These are phyloP conservation scores for Oenanthe javanica DNA, from an alignment of 140 eudicot species.

Conservation along the genomic window DNA sequence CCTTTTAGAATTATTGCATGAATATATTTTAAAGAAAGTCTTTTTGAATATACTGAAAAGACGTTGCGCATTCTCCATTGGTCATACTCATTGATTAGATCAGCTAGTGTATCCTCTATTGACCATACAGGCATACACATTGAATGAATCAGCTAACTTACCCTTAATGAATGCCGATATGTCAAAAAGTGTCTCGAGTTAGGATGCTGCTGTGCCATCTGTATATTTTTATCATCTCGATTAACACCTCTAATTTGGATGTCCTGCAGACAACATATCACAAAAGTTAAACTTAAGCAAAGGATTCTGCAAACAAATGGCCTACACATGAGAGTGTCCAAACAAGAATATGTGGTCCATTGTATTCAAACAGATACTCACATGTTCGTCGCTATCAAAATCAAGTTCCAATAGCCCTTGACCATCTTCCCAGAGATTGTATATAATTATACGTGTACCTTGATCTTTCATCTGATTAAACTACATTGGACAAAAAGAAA, in stretches of 20 bases:
- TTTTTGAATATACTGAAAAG: background rate
- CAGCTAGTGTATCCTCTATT: slow-evolving; percentile 16
- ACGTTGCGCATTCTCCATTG: background rate
- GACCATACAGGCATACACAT: background rate
- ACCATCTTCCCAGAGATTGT: slow-evolving; percentile 97
- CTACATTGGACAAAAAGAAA: slow-evolving; percentile 19
- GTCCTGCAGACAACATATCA: slow-evolving; percentile 42
- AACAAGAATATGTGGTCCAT: slow-evolving; percentile 4
- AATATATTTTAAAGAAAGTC: background rate
- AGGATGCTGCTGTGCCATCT: slow-evolving; percentile 71
- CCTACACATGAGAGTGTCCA: background rate
- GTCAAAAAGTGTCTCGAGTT: slow-evolving; percentile 87
- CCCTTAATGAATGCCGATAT: slow-evolving; percentile 92
- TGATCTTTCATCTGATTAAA: slow-evolving; percentile 68
- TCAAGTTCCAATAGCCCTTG: slow-evolving; percentile 83
- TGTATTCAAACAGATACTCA: slow-evolving; percentile 24
- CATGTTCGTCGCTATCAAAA: slow-evolving; percentile 73
- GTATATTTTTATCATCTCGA: slow-evolving; percentile 81
- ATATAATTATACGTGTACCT: slow-evolving; percentile 77
- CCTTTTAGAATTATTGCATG: too few species aligned
- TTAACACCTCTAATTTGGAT: slow-evolving; percentile 97
- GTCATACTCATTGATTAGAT: background rate
- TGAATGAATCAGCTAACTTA: slow-evolving; percentile 17
- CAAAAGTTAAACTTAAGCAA: slow-evolving; percentile 11
- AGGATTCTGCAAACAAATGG: background rate